Percentiles rank a stretch among this genome's conserved stretches.
Conservation (phyloP, 257 asterid species). For the Nicotiana tomentosiformis region DNA sequence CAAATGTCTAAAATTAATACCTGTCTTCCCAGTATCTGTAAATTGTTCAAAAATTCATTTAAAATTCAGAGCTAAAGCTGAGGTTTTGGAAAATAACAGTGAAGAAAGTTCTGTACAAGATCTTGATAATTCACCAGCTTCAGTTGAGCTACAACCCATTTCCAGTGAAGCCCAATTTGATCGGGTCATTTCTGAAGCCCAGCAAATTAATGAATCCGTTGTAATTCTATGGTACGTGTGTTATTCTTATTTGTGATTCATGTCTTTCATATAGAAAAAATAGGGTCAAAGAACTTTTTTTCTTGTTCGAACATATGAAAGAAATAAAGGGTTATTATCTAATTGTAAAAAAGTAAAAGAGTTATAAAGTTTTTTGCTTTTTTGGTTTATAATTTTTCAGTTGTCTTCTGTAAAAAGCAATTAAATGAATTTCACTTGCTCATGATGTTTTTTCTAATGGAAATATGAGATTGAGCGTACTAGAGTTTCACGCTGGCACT, state of each 20-base stretch:
- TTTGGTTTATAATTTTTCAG: no score
- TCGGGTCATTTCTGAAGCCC: conserved; percentile 1
- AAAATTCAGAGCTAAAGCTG: not conserved
- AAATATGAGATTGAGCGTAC: no score
- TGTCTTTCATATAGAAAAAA: not conserved
- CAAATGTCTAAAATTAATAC: not conserved
- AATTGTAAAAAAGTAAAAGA: not conserved
- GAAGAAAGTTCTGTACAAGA: not conserved
- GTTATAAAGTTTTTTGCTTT: not conserved
- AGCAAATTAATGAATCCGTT: conserved; percentile 32
- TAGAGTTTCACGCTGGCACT: not conserved
- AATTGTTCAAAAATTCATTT: not conserved
- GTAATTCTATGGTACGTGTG: conserved; percentile 30
- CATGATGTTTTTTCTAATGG: no score
- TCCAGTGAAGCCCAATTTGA: conserved; percentile 56
- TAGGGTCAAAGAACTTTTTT: not conserved
- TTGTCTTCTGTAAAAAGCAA: no score
- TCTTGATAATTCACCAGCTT: conserved; percentile 31
- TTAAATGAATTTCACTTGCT: no score
- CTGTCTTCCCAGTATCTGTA: not conserved
- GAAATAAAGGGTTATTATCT: not conserved
- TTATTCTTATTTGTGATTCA: not conserved
- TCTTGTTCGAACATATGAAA: not conserved
- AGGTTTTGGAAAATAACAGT: not conserved
- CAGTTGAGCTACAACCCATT: conserved; percentile 51